Conservation (phyloP, 169 alveolate genomes). For the Blepharisma undulans region DNA sequence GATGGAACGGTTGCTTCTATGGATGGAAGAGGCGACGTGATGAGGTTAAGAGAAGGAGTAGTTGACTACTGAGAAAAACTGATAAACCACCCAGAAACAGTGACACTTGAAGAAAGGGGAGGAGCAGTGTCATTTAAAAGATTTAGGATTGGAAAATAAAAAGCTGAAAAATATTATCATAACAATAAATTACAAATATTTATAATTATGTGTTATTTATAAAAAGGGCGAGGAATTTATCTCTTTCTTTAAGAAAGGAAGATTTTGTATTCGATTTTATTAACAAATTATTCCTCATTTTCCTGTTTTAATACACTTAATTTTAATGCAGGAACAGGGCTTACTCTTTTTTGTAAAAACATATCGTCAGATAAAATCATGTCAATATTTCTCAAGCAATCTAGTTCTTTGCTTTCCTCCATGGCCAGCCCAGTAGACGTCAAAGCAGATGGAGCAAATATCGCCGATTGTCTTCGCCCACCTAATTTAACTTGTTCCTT, state of each 20-base stretch:
- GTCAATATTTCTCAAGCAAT: not conserved
- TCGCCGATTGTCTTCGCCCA: not conserved
- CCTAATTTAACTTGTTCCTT: not conserved
- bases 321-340: not conserved
- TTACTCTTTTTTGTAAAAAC: not conserved
- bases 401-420: not conserved
- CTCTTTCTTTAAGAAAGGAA: not conserved
- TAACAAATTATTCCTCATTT: not conserved
- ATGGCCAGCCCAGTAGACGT: not conserved
- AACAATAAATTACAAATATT: no score
- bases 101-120: not conserved
- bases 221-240: not conserved
- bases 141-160: not conserved
- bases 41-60: not conserved
- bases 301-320: not conserved
- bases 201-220: no score
- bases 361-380: not conserved
- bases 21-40: conserved; percentile 37
- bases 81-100: not conserved
- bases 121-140: not conserved
- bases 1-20: conserved; percentile 47
- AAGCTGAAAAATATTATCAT: not conserved
- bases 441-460: not conserved
- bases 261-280: not conserved
- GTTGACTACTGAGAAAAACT: not conserved